Evolutionary conservation across 2,329 filamentous ascomycete genomes (phyloP), one percentile per base, ranked within the genome.

Genomic region (Chrysoporthe cubensis): DNA sequence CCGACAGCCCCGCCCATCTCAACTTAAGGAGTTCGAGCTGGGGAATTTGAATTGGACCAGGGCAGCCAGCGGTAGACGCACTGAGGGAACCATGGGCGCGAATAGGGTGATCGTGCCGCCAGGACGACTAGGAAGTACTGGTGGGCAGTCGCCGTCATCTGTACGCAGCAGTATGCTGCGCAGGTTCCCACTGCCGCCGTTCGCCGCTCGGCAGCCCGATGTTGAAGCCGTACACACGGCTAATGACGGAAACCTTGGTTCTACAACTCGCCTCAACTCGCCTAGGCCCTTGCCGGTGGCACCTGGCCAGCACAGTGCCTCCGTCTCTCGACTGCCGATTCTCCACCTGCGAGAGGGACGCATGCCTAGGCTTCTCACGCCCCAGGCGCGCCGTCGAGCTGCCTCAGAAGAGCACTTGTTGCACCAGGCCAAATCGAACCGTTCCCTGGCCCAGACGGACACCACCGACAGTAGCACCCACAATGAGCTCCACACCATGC

Each of bases 1-100:
- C 6, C 42, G 37, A 7, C 18, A 21, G 7, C 2, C 13, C 14
- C 26, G 37, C 13, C 18, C 65, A 34, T 26, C 64, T 60, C 52
- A 42, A 3, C 43, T 52, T 54, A 43, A 66, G 46, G 67, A 63
- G 6, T 42, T 63, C 7, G 67, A 69, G 60, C 18, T 69, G 16
- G 59, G 34, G 2, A 6, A 59, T 13, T 7, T 66, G 1, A 18
- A 5, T 21, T 54, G 52, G 4, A 18, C 18, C 3, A 48, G 34
- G 5, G 26, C n/a, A 5, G 46, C 48, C 6, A 43, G 46, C 5
- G 42, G 21, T 43, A 9, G 44, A 14, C n/a, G 42, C 9, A 9
- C 14, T 16, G 18, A 44, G 21, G 21, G 37, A 9, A 21, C 21
- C 13, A 13, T 16, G 42, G 57, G 21, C 50, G 32, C 50, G 26